Percentiles rank a stretch among this genome's conserved stretches.
Conservation (phyloP, 371 early-diverging fungal genomes). For the Parasitella parasitica region DNA sequence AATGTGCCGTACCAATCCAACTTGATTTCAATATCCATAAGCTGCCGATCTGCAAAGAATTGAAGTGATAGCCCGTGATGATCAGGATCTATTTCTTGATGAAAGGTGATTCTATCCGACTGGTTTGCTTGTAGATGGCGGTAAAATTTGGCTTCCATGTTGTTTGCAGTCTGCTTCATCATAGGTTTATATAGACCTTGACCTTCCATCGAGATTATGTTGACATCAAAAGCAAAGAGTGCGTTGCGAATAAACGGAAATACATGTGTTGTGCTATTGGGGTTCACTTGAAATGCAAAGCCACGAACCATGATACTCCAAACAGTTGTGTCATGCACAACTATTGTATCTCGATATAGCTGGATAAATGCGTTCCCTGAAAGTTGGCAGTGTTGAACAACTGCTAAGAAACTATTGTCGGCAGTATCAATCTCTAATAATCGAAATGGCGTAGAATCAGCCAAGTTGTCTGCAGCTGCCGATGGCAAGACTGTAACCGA, state of each 20-base stretch:
- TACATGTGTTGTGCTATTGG: background rate
- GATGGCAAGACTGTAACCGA: conserved; percentile 4
- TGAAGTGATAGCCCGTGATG: conserved; percentile 50
- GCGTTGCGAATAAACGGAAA: conserved; percentile 11
- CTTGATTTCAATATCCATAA: conserved; percentile 39
- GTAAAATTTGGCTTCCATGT: conserved; percentile 53
- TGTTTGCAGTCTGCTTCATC: conserved; percentile 53
- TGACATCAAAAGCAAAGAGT: conserved; percentile 16
- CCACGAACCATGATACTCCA: conserved; percentile 3
- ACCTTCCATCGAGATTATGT: background rate
- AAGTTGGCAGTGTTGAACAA: conserved; percentile 9
- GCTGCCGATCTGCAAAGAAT: conserved; percentile 55
- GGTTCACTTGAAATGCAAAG: background rate
- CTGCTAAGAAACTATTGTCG: conserved; percentile 45
- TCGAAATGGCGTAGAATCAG: conserved; percentile 1
- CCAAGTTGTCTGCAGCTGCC: background rate
- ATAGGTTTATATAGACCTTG: conserved; percentile 32
- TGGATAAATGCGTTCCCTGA: background rate
- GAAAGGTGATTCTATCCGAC: conserved; percentile 34
- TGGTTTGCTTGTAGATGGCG: conserved; percentile 57
- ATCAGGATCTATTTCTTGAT: conserved; percentile 20
- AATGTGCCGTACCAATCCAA: conserved; percentile 68
- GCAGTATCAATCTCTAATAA: background rate
- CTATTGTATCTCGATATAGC: background rate
- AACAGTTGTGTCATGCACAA: background rate